Conservation (phyloP, 805 yeast genomes). For the Kodamaea lidongshanica region DNA sequence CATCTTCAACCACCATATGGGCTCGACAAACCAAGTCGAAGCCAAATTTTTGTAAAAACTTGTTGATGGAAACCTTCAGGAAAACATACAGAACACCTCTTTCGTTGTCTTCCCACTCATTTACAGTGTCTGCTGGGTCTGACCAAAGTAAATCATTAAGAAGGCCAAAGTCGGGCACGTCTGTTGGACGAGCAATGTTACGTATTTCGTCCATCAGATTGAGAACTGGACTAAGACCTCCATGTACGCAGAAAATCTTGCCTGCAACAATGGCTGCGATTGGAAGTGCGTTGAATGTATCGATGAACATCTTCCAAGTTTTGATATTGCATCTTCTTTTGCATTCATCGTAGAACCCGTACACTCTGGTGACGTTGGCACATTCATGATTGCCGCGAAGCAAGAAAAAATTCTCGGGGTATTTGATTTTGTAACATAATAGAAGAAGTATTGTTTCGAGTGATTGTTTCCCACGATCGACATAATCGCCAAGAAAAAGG, state of each 20-base stretch:
- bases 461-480: constrained; percentile 95
- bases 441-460: constrained; percentile 84
- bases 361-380: constrained; percentile 92
- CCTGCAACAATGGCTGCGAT: constrained; percentile 94
- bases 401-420: constrained; percentile 91
- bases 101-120: constrained; percentile 86
- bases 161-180: constrained; percentile 78
- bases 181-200: constrained; percentile 73
- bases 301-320: constrained; percentile 90
- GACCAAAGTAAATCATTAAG: constrained; percentile 77
- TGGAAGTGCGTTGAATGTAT: constrained; percentile 92
- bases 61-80: constrained; percentile 72
- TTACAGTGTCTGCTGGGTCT: constrained; percentile 76
- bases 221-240: constrained; percentile 73
- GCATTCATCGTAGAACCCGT: constrained; percentile 97
- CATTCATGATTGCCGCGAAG: constrained; percentile 96
- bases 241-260: constrained; percentile 88
- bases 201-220: constrained; percentile 70
- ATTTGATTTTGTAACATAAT: constrained; percentile 89
- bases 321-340: constrained; percentile 88
- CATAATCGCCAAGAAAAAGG: constrained; percentile 91
- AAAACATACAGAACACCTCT: constrained; percentile 80
- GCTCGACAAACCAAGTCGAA: constrained; percentile 81
- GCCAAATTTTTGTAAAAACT: constrained; percentile 65
- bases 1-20: constrained; percentile 84